These are phyloP conservation scores for Pseudohalonectria lignicola DNA, from an alignment of 2,329 filamentous ascomycete genomes.

Conservation along the genomic window DNA sequence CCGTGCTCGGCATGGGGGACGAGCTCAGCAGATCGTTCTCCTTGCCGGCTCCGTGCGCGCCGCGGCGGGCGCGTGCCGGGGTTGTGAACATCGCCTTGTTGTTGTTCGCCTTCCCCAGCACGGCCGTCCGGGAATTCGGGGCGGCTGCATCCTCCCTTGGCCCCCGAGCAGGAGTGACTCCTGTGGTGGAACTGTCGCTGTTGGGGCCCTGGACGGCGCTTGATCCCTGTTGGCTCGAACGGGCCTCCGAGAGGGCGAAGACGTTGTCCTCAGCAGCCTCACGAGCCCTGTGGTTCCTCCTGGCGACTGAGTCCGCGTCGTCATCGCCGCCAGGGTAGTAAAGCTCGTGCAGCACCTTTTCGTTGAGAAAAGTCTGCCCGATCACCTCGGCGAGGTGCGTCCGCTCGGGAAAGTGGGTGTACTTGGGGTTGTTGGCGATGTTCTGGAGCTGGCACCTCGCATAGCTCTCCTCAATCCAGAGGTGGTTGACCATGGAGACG, in stretches of 20 bases:
- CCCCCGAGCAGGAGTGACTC: no score
- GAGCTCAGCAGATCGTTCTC: constrained; percentile 66
- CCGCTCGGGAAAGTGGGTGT: constrained; percentile 74
- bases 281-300: constrained; percentile 37
- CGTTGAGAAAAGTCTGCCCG: constrained; percentile 75
- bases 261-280: constrained; percentile 41
- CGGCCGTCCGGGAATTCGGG: background rate
- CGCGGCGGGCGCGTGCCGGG: constrained; percentile 29
- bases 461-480: constrained; percentile 97
- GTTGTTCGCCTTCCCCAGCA: constrained; percentile 1
- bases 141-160: no score
- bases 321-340: constrained; percentile 57
- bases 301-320: constrained; percentile 27
- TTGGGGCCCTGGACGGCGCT: constrained; percentile 26
- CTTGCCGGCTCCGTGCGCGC: constrained; percentile 52
- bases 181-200: no score
- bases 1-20: constrained; percentile 52
- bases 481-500: constrained; percentile 80
- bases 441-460: constrained; percentile 72
- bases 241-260: constrained; percentile 29
- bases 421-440: constrained; percentile 61
- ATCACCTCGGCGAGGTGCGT: constrained; percentile 92
- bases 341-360: constrained; percentile 45
- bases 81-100: constrained; percentile 19
- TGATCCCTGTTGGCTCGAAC: no score